Conservation (phyloP, 805 yeast species). For the Yamadazyma laniorum region DNA sequence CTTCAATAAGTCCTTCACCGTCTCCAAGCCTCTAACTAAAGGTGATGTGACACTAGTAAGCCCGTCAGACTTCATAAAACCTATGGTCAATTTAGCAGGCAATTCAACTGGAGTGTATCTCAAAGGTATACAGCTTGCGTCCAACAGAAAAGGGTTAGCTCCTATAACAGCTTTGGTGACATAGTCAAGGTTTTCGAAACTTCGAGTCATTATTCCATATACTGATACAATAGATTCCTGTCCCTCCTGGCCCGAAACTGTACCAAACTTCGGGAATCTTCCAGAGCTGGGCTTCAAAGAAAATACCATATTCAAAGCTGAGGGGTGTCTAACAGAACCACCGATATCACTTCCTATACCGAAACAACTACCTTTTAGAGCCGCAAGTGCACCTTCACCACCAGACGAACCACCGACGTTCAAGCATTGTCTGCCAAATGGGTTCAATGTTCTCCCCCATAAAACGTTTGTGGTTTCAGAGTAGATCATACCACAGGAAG, state of each 20-base stretch:
- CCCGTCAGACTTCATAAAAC: slow-evolving; percentile 61
- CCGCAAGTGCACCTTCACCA: slow-evolving; percentile 51
- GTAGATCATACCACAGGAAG: slow-evolving; percentile 52
- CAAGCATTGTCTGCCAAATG: slow-evolving; percentile 40
- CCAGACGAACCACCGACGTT: slow-evolving; percentile 53
- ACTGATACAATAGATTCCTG: slow-evolving; percentile 69
- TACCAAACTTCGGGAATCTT: slow-evolving; percentile 11
- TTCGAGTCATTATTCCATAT: slow-evolving; percentile 63
- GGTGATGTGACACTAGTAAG: slow-evolving; percentile 67
- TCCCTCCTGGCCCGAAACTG: slow-evolving; percentile 54
- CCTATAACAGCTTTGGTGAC: slow-evolving; percentile 34
- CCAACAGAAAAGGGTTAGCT: slow-evolving; percentile 59
- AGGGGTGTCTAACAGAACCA: slow-evolving; percentile 52
- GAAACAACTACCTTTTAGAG: slow-evolving; percentile 42
- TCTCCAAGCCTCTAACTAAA: slow-evolving; percentile 26
- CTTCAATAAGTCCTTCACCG: slow-evolving; percentile 20
- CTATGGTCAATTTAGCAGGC: slow-evolving; percentile 50
- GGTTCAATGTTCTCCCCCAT: slow-evolving; percentile 45
- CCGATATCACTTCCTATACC: slow-evolving; percentile 62
- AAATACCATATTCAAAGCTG: slow-evolving; percentile 40
- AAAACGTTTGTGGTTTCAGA: slow-evolving; percentile 47
- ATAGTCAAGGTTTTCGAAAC: slow-evolving; percentile 63
- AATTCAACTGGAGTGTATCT: slow-evolving; percentile 23
- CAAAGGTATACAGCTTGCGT: slow-evolving; percentile 46
- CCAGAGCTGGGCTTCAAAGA: slow-evolving; percentile 28